A percentile compares a stretch with the other conserved stretches of the same genome.
phyloP scores from a whole-genome alignment of 345 rosid species.

The Noccaea bulbosa region DNA sequence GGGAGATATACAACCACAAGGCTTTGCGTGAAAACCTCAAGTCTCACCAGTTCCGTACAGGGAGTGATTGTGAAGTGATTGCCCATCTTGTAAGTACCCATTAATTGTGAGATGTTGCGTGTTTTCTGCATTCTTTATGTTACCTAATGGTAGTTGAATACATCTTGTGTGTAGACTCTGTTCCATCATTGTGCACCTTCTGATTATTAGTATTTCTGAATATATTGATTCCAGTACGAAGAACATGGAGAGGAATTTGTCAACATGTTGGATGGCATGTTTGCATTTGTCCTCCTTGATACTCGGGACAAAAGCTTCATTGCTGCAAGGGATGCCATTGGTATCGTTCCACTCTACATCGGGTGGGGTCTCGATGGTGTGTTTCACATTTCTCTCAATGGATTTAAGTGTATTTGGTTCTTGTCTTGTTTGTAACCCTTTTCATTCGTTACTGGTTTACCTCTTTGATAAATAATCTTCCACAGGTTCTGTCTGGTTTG shows the following conservation, averaged over 20 bases:
- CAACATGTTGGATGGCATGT: conserved; percentile 83
- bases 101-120: not conserved
- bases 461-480: not conserved
- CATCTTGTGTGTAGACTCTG: conserved; percentile 7
- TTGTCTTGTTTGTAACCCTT: conserved; percentile 11
- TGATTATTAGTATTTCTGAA: conserved; percentile 2
- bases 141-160: conserved; percentile 8
- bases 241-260: conserved; percentile 77
- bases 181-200: not conserved
- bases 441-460: conserved; percentile 1
- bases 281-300: conserved; percentile 83
- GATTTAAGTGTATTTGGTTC: not conserved
- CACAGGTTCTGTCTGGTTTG: conserved; percentile 87
- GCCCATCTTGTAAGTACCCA: conserved; percentile 75
- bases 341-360: conserved; percentile 76
- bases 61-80: conserved; percentile 91
- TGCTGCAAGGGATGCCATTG: conserved; percentile 82
- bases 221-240: conserved; percentile 60
- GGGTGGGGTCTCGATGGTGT: conserved; percentile 92
- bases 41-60: conserved; percentile 72
- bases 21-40: conserved; percentile 58
- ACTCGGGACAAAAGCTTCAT: conserved; percentile 74
- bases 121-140: conserved; percentile 19
- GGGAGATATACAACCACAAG: conserved; percentile 89
- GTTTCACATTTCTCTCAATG: conserved; percentile 34